Conservation (phyloP, 495 filamentous ascomycete genomes). For the Neurospora discreta region DNA sequence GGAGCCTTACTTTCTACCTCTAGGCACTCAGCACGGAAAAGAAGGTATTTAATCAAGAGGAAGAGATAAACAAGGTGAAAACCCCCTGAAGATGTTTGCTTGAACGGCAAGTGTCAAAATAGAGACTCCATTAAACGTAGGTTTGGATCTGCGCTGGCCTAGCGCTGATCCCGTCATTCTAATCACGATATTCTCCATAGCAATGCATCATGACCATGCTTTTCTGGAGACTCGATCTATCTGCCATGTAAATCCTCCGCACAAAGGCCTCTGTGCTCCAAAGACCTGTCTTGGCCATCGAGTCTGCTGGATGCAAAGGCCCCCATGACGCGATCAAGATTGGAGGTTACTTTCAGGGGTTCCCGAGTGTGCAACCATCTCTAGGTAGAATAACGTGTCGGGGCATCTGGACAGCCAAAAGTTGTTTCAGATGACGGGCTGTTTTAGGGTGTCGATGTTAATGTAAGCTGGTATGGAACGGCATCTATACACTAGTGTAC, state of each 20-base stretch:
- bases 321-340: neutral
- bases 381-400: no score
- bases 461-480: neutral
- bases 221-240: neutral
- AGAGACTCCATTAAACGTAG: neutral
- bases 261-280: neutral
- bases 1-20: neutral
- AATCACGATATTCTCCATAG: neutral
- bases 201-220: neutral
- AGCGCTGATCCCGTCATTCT: neutral
- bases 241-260: neutral
- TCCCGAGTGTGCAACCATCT: neutral
- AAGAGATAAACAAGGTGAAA: neutral
- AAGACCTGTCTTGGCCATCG: neutral
- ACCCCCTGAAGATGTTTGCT: neutral
- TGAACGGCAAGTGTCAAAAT: neutral
- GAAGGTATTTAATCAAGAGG: neutral
- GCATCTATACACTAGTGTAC: no score
- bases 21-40: neutral
- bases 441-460: neutral
- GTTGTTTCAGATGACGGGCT: no score
- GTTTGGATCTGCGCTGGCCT: neutral
- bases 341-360: neutral
- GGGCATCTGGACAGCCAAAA: no score
- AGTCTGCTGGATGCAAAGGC: neutral